Evolutionary conservation across 2,329 filamentous ascomycete genomes (phyloP).

Genomic region (Colletotrichum cereale): DNA sequence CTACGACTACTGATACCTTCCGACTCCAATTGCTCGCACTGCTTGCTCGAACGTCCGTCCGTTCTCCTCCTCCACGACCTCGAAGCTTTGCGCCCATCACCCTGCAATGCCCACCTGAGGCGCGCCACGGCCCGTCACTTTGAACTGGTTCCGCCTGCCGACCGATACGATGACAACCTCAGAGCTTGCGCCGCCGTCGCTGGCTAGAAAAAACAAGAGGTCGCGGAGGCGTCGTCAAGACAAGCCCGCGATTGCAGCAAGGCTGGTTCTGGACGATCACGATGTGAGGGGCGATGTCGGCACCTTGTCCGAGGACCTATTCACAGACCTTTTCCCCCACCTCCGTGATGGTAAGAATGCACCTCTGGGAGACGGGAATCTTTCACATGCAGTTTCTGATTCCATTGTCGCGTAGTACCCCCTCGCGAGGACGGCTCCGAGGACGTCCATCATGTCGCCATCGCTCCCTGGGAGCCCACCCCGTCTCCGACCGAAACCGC

Average conservation of each 20-base stretch:
- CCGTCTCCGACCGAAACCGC: constrained; percentile 70
- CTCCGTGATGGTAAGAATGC: constrained; percentile 62
- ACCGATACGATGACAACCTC: constrained; percentile 31
- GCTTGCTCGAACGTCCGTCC: not conserved
- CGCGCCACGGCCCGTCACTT: constrained; percentile 15
- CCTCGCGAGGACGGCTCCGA: constrained; percentile 45
- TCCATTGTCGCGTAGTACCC: not conserved
- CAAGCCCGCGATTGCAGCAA: constrained; percentile 82
- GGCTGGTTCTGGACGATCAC: constrained; percentile 86
- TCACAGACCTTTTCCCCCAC: constrained; percentile 82
- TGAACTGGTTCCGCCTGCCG: not conserved
- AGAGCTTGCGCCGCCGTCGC: constrained; percentile 47
- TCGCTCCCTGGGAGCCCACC: constrained; percentile 79
- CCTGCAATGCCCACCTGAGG: constrained; percentile 29
- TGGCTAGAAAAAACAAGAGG: constrained; percentile 51
- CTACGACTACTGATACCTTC: constrained; percentile 7
- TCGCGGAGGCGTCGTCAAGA: constrained; percentile 71
- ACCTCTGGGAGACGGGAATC: not conserved
- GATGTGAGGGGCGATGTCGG: constrained; percentile 84
- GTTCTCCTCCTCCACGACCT: not conserved
- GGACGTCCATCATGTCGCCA: constrained; percentile 73
- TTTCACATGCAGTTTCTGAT: constrained; percentile 2
- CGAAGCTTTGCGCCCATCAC: not conserved
- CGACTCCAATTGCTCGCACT: constrained; percentile 15
- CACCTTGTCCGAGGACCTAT: constrained; percentile 87